Percentiles rank a stretch among this genome's conserved stretches.
phyloP scores from a whole-genome alignment of 768 basidiomycete species.

The Lactarius sanguifluus region DNA sequence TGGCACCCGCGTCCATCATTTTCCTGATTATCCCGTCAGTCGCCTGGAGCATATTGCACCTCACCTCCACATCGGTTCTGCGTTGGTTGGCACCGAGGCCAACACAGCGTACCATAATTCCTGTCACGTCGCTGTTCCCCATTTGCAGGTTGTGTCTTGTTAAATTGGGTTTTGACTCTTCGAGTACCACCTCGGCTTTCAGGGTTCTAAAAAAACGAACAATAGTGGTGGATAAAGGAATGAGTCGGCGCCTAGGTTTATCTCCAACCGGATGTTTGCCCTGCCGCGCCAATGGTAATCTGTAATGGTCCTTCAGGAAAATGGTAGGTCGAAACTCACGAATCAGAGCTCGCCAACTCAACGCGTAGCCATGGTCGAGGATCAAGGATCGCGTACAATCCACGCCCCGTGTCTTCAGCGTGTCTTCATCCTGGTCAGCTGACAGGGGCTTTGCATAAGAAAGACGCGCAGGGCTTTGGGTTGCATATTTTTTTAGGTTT shows the following conservation, averaged over 20 bases:
- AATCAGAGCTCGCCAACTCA: neutral
- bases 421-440: neutral
- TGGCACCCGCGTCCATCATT: too few relatives aligned
- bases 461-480: neutral
- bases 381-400: neutral
- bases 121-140: neutral
- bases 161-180: neutral
- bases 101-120: too few relatives aligned
- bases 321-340: neutral
- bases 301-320: neutral
- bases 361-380: neutral
- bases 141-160: neutral
- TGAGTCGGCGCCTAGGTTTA: neutral
- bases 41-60: too few relatives aligned
- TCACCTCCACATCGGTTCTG: too few relatives aligned
- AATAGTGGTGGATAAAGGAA: too few relatives aligned
- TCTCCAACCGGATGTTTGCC: neutral
- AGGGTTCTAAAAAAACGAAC: neutral
- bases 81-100: too few relatives aligned
- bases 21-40: too few relatives aligned
- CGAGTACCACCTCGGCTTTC: neutral
- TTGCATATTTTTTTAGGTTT: conserved; percentile 1
- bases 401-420: neutral
- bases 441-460: neutral
- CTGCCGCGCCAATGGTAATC: neutral